Base-by-base conservation (phyloP, 192 early-diverging fungal species). In the Chytriomyces sp. region DNA sequence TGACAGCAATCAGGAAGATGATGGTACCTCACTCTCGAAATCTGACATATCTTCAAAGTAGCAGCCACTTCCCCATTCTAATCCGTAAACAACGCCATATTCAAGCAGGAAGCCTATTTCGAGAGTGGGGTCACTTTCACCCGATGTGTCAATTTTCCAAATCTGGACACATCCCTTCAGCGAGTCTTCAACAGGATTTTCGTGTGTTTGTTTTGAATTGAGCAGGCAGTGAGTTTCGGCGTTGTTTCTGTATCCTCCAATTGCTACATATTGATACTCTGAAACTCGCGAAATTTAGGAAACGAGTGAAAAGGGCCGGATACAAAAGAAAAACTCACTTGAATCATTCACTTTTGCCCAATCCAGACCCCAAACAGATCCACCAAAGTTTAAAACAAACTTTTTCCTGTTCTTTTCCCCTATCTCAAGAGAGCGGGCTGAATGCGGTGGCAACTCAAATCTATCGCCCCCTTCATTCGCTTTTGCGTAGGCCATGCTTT, bases 291-390 rank as follows among this genome's bases (percentile, higher is more conserved):
- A 26, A 24, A 20, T 28, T 76, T n/a, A 18, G 48, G 45, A 16
- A 11, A 43, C 9, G 35, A 68, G 9, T 61, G 20, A 74, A n/a
- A 59, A 50, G 43, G 23, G 9, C 28, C 0, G 46, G 43, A 18
- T 35, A 35, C 3, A 35, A 35, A 35, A 35, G 13, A 6, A 26
- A 46, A 26, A n/a, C 45, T 67, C 43, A 68, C 69, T n/a, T 43
- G 20, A 49, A 20, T 72, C 45, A 6, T 44, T 46, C n/a, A 49
- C 28, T 47, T 74, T 73, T 49, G 76, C 72, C 84, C 84, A 85
- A 68, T 81, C 80, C 57, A 83, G 50, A 8, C 82, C 81, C 84
- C 84, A 85, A 1, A 83, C 81, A 47, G 84, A 85, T 13, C 80
- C 82, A 7, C 84, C 84, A 35, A 62, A 67, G 64, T 83, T 83